Evolutionary conservation across 1,139 yeast genomes (phyloP).

Genomic region (Saccharomyces hybrid): DNA sequence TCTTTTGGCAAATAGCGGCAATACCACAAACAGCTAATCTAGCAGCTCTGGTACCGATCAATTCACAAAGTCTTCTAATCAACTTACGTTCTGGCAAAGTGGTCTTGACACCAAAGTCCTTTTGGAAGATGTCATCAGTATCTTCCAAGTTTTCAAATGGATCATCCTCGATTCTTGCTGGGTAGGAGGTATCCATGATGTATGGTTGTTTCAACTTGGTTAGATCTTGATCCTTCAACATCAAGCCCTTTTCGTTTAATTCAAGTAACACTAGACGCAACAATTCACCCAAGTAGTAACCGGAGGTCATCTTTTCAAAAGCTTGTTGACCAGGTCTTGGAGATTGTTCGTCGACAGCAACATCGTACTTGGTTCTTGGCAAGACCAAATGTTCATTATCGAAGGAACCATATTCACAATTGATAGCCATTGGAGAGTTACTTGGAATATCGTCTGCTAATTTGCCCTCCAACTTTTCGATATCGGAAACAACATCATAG

Average conservation of each 20-base stretch:
- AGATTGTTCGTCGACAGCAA: conserved; percentile 69
- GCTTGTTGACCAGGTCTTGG: conserved; percentile 97
- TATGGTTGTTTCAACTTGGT: conserved; percentile 52
- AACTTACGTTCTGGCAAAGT: conserved; percentile 75
- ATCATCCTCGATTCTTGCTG: conserved; percentile 82
- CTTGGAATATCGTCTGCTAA: conserved; percentile 53
- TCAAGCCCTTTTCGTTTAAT: conserved; percentile 51
- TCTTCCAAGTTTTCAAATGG: conserved; percentile 79
- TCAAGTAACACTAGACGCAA: conserved; percentile 76
- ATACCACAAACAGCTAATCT: conserved; percentile 91
- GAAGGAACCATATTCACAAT: conserved; percentile 97
- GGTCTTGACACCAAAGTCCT: conserved; percentile 52
- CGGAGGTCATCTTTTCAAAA: conserved; percentile 96
- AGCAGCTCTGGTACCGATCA: conserved; percentile 88
- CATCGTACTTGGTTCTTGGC: conserved; percentile 87
- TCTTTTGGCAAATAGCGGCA: conserved; percentile 88
- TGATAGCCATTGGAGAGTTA: conserved; percentile 82
- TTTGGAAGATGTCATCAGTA: conserved; percentile 57
- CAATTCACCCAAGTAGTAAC: conserved; percentile 91
- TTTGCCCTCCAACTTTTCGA: conserved; percentile 77
- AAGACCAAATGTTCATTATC: conserved; percentile 79
- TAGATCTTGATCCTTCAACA: conserved; percentile 65
- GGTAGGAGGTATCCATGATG: conserved; percentile 81
- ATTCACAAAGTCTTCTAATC: conserved; percentile 74
- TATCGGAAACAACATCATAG: conserved; percentile 64